Conservation (phyloP, 768 basidiomycete genomes). For the Tremella yokohamensis region DNA sequence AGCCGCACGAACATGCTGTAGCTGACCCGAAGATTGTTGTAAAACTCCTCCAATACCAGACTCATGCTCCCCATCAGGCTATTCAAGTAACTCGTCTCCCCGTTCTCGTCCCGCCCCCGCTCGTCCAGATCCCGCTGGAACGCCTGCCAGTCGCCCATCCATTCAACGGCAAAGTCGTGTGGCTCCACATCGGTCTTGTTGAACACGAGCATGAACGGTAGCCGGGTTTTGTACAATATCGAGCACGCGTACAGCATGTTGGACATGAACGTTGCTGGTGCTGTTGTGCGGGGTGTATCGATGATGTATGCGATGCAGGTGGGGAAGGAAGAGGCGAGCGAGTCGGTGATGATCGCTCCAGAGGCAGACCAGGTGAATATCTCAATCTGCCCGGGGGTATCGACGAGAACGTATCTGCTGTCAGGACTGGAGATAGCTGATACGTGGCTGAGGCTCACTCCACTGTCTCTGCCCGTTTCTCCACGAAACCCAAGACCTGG, state of each 20-base stretch:
- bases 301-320: slow-evolving; percentile 95
- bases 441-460: slow-evolving; percentile 61
- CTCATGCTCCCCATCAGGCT: slow-evolving; percentile 99
- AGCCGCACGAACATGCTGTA: no score
- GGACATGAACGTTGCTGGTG: slow-evolving; percentile 96
- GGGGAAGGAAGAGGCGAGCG: slow-evolving; percentile 86
- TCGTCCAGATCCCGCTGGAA: slow-evolving; percentile 83
- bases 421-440: background rate
- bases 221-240: slow-evolving; percentile 97
- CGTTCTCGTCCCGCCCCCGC: slow-evolving; percentile 66
- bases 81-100: slow-evolving; percentile 87
- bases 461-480: slow-evolving; percentile 80
- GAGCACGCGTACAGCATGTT: slow-evolving; percentile 99
- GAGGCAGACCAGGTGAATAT: slow-evolving; percentile 99
- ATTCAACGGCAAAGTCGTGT: slow-evolving; percentile 87
- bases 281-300: slow-evolving; percentile 86
- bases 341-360: slow-evolving; percentile 96
- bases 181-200: slow-evolving; percentile 94
- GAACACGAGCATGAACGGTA: slow-evolving; percentile 96
- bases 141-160: slow-evolving; percentile 97
- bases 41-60: slow-evolving; percentile 94
- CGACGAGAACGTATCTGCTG: slow-evolving; percentile 73
- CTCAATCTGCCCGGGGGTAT: slow-evolving; percentile 98
- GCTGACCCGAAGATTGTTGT: slow-evolving; percentile 84
- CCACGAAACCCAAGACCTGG: slow-evolving; percentile 84